Evolutionary conservation across 805 yeast species (phyloP).

Genomic region (Candida alai): DNA sequence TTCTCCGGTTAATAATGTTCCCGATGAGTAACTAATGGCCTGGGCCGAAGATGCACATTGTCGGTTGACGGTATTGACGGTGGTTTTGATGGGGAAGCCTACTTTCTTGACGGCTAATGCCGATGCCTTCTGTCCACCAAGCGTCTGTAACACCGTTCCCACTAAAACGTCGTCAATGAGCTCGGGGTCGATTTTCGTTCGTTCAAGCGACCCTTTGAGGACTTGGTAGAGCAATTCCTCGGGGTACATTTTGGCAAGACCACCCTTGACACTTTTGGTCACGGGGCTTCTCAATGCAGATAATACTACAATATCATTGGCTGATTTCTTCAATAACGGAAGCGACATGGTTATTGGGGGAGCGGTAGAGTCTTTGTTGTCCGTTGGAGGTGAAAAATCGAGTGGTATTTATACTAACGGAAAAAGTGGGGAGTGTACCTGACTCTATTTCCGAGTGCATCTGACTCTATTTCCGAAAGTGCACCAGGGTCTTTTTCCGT

Average conservation of each 20-base stretch:
- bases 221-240: conserved; percentile 31
- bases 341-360: conserved; percentile 1
- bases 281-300: conserved; percentile 35
- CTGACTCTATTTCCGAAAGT: too few relatives aligned
- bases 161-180: conserved; percentile 32
- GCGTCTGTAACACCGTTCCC: conserved; percentile 34
- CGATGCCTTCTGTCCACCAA: conserved; percentile 37
- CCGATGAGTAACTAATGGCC: conserved; percentile 30
- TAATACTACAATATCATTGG: conserved; percentile 31
- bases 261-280: conserved; percentile 34
- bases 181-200: conserved; percentile 19
- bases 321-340: conserved; percentile 17
- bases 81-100: conserved; percentile 31
- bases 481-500: too few relatives aligned
- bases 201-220: conserved; percentile 24
- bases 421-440: too few relatives aligned
- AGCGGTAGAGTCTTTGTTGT: too few relatives aligned
- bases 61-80: conserved; percentile 33
- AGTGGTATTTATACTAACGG: too few relatives aligned
- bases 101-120: conserved; percentile 31
- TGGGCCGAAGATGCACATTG: conserved; percentile 41
- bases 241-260: conserved; percentile 31
- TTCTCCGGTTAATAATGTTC: conserved; percentile 27
- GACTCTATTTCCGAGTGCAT: too few relatives aligned
- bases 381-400: too few relatives aligned